Evolutionary conservation across 768 basidiomycete species (phyloP).

Genomic region (Lactarius vividus): DNA sequence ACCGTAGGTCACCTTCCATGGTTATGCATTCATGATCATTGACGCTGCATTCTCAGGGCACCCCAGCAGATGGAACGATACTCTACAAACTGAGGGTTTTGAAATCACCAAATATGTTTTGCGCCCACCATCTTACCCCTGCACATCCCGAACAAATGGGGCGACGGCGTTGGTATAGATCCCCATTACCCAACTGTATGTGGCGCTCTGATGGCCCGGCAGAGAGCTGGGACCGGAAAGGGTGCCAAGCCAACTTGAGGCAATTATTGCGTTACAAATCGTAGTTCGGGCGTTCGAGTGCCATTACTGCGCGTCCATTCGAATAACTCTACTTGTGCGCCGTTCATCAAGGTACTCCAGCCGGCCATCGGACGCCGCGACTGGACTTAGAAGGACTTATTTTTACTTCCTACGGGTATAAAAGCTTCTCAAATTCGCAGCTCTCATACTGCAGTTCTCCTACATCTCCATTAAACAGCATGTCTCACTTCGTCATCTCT

Average conservation of each 20-base stretch:
- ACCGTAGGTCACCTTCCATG: neutral
- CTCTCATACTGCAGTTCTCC: neutral
- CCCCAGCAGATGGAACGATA: neutral
- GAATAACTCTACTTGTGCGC: neutral
- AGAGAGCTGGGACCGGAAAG: neutral
- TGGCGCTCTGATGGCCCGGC: neutral
- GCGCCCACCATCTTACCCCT: neutral
- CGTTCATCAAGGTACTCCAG: neutral
- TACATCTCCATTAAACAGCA: neutral
- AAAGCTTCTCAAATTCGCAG: neutral
- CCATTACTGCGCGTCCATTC: neutral
- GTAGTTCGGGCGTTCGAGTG: neutral
- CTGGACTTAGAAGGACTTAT: neutral
- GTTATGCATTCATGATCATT: neutral
- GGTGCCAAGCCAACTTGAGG: neutral
- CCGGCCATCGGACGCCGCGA: neutral
- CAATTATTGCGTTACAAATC: neutral
- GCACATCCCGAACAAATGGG: neutral
- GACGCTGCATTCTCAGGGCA: neutral
- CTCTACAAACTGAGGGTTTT: neutral
- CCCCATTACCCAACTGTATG: neutral
- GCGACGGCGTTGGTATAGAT: neutral
- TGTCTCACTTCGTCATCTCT: slow-evolving; percentile 23
- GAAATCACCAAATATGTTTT: neutral
- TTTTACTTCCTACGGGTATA: neutral